A percentile compares a stretch with the other conserved stretches of the same genome.
Conservation (phyloP, 1,284 basidiomycete genomes). For the Leccinum angustisporum region DNA sequence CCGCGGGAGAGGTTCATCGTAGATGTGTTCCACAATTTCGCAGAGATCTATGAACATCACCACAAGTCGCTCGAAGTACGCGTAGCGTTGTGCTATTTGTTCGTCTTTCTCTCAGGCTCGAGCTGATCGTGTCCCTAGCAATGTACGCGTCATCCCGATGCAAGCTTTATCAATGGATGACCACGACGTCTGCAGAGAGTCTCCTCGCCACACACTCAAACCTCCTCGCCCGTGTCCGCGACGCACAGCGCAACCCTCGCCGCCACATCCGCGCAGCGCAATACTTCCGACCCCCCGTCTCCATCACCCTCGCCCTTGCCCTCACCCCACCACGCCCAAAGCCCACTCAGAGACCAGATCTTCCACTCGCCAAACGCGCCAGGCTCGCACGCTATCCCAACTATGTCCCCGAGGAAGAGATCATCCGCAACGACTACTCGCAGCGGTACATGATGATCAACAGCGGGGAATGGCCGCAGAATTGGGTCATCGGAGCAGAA, state of each 20-base stretch:
- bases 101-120: no score
- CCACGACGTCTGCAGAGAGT: slow-evolving; percentile 45
- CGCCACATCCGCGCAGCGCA: slow-evolving; percentile 36
- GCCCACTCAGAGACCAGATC: slow-evolving; percentile 46
- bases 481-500: slow-evolving; percentile 86
- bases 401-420: slow-evolving; percentile 90
- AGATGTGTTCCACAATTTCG: no score
- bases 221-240: slow-evolving; percentile 43
- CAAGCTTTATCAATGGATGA: not conserved
- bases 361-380: slow-evolving; percentile 70
- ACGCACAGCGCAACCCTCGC: slow-evolving; percentile 42
- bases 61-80: no score
- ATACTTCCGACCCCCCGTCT: slow-evolving; percentile 38
- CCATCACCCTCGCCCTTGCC: slow-evolving; percentile 47
- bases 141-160: no score
- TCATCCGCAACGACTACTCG: slow-evolving; percentile 93
- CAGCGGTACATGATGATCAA: slow-evolving; percentile 62
- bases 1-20: no score
- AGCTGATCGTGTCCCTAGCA: no score
- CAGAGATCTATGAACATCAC: no score
- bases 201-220: slow-evolving; percentile 49
- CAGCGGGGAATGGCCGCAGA: slow-evolving; percentile 82
- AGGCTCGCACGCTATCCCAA: slow-evolving; percentile 66
- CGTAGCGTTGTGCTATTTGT: no score
- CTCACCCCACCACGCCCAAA: slow-evolving; percentile 36